Conservation (phyloP, 768 basidiomycete species). For the Panellus pusillus region DNA sequence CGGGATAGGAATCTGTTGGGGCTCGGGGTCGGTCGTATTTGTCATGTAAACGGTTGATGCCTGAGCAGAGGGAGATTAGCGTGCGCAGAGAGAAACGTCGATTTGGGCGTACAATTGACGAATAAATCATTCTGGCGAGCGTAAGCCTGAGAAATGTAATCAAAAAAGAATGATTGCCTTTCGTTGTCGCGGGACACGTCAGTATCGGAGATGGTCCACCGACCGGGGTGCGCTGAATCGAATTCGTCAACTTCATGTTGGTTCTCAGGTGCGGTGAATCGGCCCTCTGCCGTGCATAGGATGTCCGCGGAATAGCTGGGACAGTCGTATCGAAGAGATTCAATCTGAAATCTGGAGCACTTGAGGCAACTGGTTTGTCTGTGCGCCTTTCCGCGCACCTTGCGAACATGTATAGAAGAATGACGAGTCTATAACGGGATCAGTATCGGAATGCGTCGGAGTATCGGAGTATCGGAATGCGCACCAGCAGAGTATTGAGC, state of each 20-base stretch:
- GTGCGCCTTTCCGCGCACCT: constrained; percentile 42
- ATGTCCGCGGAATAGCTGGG: constrained; percentile 32
- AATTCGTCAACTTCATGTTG: constrained; percentile 51
- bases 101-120: constrained; percentile 65
- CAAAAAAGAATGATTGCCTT: constrained; percentile 42
- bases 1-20: constrained; percentile 60
- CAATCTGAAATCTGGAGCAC: constrained; percentile 73
- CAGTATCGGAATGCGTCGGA: background rate
- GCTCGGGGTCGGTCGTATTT: constrained; percentile 62
- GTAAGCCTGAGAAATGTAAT: background rate
- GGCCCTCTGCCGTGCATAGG: constrained; percentile 11
- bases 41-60: constrained; percentile 75
- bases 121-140: constrained; percentile 78
- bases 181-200: constrained; percentile 89
- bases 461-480: background rate
- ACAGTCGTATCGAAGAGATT: constrained; percentile 83
- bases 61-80: constrained; percentile 35
- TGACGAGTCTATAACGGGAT: constrained; percentile 59
- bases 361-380: background rate
- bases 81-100: background rate
- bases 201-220: constrained; percentile 96
- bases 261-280: constrained; percentile 35
- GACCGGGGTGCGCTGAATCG: constrained; percentile 74
- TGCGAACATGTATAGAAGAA: constrained; percentile 94
- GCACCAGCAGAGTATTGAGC: constrained; percentile 81